Percentiles rank a stretch among this genome's conserved stretches.
phyloP scores from a whole-genome alignment of 192 early-diverging fungal species.

The Obelidium mucronatum region DNA sequence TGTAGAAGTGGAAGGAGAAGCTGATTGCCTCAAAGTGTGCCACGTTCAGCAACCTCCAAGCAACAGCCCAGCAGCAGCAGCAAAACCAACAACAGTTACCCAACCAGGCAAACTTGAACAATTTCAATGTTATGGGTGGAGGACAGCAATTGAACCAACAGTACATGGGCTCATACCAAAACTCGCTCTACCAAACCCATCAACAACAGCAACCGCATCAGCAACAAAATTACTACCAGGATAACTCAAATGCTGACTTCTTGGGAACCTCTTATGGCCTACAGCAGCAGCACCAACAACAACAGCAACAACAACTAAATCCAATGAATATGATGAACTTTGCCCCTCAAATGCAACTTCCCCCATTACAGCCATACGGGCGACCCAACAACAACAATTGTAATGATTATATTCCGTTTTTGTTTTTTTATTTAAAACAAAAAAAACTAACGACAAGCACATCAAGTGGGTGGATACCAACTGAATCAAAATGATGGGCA shows the following conservation, averaged over 20 bases:
- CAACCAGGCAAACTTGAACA: no score
- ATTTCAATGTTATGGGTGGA: neutral
- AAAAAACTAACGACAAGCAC: neutral
- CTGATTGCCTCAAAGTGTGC: slow-evolving; percentile 9
- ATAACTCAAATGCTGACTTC: neutral
- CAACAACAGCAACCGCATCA: slow-evolving; percentile 15
- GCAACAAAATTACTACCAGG: neutral
- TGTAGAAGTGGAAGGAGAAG: slow-evolving; percentile 33
- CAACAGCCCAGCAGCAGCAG: slow-evolving; percentile 5
- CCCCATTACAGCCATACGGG: neutral
- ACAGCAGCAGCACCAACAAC: neutral
- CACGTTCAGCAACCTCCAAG: neutral
- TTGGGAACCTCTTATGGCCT: neutral
- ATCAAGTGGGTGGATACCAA: neutral
- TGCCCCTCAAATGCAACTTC: slow-evolving; percentile 13
- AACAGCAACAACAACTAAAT: neutral
- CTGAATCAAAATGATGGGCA: slow-evolving; percentile 16
- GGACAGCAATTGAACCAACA: neutral
- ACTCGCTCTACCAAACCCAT: neutral
- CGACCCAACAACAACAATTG: neutral
- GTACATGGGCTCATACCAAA: neutral
- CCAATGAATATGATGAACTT: neutral
- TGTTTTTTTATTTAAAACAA: neutral
- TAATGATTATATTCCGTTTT: no score
- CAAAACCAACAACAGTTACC: slow-evolving; percentile 4